Conservation (phyloP, 2,329 filamentous ascomycete genomes). For the Aspergillus ibericus region DNA sequence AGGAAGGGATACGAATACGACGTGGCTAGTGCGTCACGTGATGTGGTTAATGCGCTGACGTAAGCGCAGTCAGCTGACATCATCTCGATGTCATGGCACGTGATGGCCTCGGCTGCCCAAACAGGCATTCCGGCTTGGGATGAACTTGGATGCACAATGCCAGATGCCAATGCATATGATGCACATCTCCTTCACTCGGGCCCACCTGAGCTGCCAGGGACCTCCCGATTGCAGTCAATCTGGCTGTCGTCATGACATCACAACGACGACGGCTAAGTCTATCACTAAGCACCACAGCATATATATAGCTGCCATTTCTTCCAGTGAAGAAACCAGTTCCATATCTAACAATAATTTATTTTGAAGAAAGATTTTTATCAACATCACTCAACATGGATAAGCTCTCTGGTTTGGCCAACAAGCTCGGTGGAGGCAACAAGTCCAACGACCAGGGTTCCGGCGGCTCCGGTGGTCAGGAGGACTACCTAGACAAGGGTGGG, state of each 20-base stretch:
- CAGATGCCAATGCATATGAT: not conserved
- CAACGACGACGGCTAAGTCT: not conserved
- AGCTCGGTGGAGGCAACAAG: conserved; percentile 26
- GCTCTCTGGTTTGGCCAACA: conserved; percentile 29
- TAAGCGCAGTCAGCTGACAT: not conserved
- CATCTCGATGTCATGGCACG: not conserved
- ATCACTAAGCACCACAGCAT: not conserved
- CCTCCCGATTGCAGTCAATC: not conserved
- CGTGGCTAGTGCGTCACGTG: not conserved
- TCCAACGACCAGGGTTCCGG: conserved; percentile 9
- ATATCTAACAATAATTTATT: no score
- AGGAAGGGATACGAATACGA: not conserved
- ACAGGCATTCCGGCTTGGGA: no score
- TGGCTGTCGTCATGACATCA: conserved; percentile 3
- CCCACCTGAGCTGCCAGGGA: not conserved
- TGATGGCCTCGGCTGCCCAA: not conserved
- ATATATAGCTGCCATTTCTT: not conserved
- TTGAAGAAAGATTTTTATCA: no score
- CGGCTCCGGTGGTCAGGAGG: conserved; percentile 31
- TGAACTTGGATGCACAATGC: no score
- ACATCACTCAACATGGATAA: conserved; percentile 25
- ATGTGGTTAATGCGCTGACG: not conserved
- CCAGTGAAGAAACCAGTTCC: no score
- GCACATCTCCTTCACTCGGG: not conserved
- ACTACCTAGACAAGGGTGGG: conserved; percentile 55